Percentiles rank a stretch among this genome's conserved stretches.
These are phyloP conservation scores for Cladophialophora exuberans DNA, from an alignment of 2,329 filamentous ascomycete species.

Conservation along the genomic window DNA sequence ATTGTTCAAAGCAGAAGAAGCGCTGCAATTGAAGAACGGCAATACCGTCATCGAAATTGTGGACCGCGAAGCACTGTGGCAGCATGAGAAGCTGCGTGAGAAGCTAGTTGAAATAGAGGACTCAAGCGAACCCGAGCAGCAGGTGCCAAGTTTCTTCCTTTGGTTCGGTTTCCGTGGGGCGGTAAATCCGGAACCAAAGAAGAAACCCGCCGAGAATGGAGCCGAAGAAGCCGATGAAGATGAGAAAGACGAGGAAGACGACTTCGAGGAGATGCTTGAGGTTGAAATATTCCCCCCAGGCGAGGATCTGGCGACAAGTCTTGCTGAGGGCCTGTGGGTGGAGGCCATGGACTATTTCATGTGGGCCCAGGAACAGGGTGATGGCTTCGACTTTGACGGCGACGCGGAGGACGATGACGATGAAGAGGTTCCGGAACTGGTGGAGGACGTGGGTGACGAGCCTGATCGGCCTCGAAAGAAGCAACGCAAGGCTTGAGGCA, in stretches of 20 bases:
- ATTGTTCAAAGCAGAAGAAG: constrained; percentile 66
- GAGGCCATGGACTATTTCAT: constrained; percentile 34
- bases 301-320: constrained; percentile 76
- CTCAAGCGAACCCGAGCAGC: constrained; percentile 33
- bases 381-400: constrained; percentile 55
- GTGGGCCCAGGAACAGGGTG: constrained; percentile 35
- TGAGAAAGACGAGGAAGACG: constrained; percentile 45
- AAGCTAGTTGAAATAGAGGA: constrained; percentile 43
- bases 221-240: constrained; percentile 53
- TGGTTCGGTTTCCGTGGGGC: constrained; percentile 82
- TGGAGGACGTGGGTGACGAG: constrained; percentile 38
- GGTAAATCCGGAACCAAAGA: constrained; percentile 69
- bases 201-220: constrained; percentile 64
- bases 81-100: constrained; percentile 33
- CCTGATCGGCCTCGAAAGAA: constrained; percentile 34
- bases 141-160: constrained; percentile 74
- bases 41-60: constrained; percentile 28
- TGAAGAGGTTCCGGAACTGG: constrained; percentile 48
- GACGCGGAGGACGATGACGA: constrained; percentile 71
- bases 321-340: constrained; percentile 74
- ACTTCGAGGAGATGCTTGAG: constrained; percentile 66
- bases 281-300: constrained; percentile 87
- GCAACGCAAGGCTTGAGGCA: constrained; percentile 19
- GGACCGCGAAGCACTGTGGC: constrained; percentile 34
- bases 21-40: constrained; percentile 28